Evolutionary conservation across 2,329 filamentous ascomycete genomes (phyloP), one percentile per base, ranked within the genome.

Genomic region (Alternaria sp.): DNA sequence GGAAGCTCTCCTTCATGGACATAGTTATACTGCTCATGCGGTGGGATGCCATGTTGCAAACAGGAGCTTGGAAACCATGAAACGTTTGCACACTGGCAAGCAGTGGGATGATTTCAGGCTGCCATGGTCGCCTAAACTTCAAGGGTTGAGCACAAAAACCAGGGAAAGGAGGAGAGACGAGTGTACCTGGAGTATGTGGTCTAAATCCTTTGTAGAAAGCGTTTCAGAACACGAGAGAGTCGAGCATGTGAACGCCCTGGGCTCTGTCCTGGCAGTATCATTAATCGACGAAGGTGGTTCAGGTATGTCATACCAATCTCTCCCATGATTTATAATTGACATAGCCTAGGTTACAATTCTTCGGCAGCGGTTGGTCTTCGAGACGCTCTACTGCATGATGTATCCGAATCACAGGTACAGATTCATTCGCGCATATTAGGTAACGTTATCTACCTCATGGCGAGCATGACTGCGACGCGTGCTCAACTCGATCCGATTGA

Each of bases 21-120:
- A 96, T 74, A 94, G 91, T 75, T 96, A 96, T 78, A 96, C 92
- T 0, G 92, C 92, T 0, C 92, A 96, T 75, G 85, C 93, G 0
- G 86, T 95, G 1, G 93, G 92, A 0, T 96, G 92, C 68, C 87
- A 90, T 44, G 91, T 96, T 0, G 93, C 90, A 0, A 82, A 90
- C n/a, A 86, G 87, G 51, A 89, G 88, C 1, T 75, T 96, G 8
- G 74, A 78, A 8, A 82, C 83, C 39, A 86, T 94, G 83, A 38
- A 51, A 26, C 24, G 14, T 12, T 52, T 48, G 12, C 46, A 53
- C 12, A 18, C 8, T 52, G 41, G 51, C 5, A n/a, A 53, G 9
- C 54, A 60, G n/a, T 51, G 48, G 56, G 46, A 7, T 18, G 26
- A 8, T 6, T 55, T 53, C 26, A 53, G 38, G 18, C 7, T 48